Evolutionary conservation across 2,329 filamentous ascomycete genomes (phyloP).

Genomic region (Trichocomaceae sp.): DNA sequence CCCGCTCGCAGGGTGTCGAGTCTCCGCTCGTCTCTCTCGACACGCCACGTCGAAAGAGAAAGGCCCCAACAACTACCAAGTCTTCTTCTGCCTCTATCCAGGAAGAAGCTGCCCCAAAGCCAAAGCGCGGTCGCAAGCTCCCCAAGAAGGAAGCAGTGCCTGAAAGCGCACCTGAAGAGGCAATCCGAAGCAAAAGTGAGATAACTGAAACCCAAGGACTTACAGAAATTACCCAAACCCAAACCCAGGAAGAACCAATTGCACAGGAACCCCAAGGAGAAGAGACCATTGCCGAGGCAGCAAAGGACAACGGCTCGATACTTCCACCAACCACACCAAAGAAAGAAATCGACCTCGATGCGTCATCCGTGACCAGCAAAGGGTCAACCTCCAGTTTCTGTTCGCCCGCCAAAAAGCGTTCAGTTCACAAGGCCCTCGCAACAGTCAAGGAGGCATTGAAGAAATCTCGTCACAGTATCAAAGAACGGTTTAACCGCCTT

Average conservation of each 20-base stretch:
- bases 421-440: neutral
- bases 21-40: constrained; percentile 11
- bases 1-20: constrained; percentile 8
- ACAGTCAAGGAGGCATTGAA: constrained; percentile 2
- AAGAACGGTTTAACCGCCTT: neutral
- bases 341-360: neutral
- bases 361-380: neutral
- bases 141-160: constrained; percentile 18
- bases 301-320: neutral
- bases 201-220: neutral
- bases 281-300: neutral
- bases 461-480: neutral
- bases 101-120: constrained; percentile 16
- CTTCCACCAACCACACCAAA: neutral
- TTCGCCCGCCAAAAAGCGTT: constrained; percentile 1
- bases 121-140: constrained; percentile 21
- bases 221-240: neutral
- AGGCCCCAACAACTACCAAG: neutral
- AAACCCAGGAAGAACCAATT: constrained; percentile 3
- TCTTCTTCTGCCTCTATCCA: neutral
- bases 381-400: neutral
- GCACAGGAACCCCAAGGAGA: neutral
- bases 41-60: constrained; percentile 7
- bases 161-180: neutral
- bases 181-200: constrained; percentile 6